These are phyloP conservation scores for Kondoa malvinella DNA, from an alignment of 768 basidiomycete genomes.

Conservation along the genomic window DNA sequence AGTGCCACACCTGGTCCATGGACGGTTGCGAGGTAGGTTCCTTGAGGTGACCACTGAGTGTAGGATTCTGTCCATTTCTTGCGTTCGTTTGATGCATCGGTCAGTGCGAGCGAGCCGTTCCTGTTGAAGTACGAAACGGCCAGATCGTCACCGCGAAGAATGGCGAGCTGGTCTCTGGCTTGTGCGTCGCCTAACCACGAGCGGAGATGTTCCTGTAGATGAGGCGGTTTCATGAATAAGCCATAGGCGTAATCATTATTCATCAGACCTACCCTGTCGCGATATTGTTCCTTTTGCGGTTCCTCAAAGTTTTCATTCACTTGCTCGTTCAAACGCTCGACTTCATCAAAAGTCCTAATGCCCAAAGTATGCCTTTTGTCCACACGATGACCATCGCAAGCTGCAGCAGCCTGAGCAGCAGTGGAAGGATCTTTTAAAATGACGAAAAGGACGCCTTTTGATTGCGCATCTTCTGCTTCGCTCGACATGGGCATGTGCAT, in stretches of 20 bases:
- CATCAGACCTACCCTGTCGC: conserved; percentile 44
- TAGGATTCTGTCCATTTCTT: conserved; percentile 94
- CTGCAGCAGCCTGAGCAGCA: conserved; percentile 19
- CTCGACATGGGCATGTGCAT: conserved; percentile 75
- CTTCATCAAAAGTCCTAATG: conserved; percentile 73
- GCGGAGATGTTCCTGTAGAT: conserved; percentile 71
- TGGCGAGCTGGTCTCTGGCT: conserved; percentile 90
- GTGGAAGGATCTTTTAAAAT: conserved; percentile 12
- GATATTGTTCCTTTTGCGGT: conserved; percentile 55
- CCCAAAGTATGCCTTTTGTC: conserved; percentile 71
- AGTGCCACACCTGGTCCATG: conserved; percentile 88
- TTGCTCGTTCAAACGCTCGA: conserved; percentile 54
- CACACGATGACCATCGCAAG: conserved; percentile 33
- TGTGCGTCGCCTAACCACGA: conserved; percentile 84
- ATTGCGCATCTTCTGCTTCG: conserved; percentile 64
- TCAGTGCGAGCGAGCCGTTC: conserved; percentile 66
- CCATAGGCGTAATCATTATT: background rate
- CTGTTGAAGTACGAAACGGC: conserved; percentile 73
- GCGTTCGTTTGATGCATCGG: conserved; percentile 58
- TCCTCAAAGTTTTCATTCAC: conserved; percentile 64
- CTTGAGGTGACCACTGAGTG: conserved; percentile 88
- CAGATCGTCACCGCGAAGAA: conserved; percentile 80
- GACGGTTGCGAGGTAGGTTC: conserved; percentile 83
- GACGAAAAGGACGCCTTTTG: conserved; percentile 48
- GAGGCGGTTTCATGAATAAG: background rate